phyloP scores from a whole-genome alignment of 306 rosid genomes.

The Elaeagnus macrophylla region DNA sequence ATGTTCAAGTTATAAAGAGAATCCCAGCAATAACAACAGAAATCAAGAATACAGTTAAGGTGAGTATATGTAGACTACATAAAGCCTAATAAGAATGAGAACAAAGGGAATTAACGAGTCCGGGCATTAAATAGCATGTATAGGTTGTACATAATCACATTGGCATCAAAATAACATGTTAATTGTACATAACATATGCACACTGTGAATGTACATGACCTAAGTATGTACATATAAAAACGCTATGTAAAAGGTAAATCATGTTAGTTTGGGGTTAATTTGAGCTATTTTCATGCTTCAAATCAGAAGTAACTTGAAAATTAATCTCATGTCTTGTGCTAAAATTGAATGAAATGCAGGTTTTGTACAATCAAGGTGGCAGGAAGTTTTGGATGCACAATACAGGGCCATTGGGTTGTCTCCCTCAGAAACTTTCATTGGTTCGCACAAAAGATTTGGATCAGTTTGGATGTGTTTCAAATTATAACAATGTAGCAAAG shows the following conservation, averaged over 20 bases:
- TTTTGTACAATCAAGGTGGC: conserved; percentile 61
- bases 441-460: conserved; percentile 44
- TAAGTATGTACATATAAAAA: too few species aligned
- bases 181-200: too few species aligned
- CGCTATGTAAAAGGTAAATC: too few species aligned
- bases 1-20: conserved; percentile 40
- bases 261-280: too few species aligned
- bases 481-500: conserved; percentile 58
- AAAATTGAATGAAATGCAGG: conserved; percentile 27
- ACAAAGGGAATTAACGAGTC: neutral
- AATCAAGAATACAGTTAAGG: conserved; percentile 61
- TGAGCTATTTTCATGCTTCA: too few species aligned
- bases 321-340: neutral
- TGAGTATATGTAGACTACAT: conserved; percentile 12
- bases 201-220: too few species aligned
- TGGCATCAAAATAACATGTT: too few species aligned
- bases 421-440: conserved; percentile 63
- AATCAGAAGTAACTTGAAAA: too few species aligned
- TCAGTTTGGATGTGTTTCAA: conserved; percentile 58
- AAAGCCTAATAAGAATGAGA: neutral
- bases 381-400: conserved; percentile 95
- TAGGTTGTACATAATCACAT: too few species aligned
- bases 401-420: conserved; percentile 91
- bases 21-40: conserved; percentile 51
- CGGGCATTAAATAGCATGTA: too few species aligned